Evolutionary conservation across 805 yeast species (phyloP).

Genomic region (Yueomyces sp.): DNA sequence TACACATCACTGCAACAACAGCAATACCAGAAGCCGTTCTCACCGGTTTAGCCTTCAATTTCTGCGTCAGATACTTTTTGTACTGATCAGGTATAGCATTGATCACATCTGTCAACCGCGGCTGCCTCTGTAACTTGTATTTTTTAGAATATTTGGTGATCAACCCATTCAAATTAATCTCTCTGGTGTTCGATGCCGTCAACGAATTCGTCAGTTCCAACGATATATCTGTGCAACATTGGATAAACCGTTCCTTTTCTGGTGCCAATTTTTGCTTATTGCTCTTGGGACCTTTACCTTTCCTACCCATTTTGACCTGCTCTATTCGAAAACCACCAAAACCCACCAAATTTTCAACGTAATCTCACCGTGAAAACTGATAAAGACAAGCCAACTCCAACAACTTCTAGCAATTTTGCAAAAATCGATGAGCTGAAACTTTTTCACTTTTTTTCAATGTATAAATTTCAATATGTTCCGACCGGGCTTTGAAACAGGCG

Average conservation of each 20-base stretch:
- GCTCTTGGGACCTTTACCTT: constrained; percentile 26
- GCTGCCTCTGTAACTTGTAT: constrained; percentile 83
- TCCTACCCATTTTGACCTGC: constrained; percentile 19
- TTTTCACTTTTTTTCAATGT: no score
- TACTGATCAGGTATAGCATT: constrained; percentile 93
- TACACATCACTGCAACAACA: constrained; percentile 98
- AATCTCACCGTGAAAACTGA: no score
- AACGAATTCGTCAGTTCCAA: constrained; percentile 71
- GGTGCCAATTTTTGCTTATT: constrained; percentile 63
- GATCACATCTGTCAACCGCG: constrained; percentile 88
- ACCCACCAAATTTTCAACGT: no score
- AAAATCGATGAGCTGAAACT: no score
- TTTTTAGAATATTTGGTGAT: constrained; percentile 78
- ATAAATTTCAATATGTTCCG: no score
- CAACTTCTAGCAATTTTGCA: no score
- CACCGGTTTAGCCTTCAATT: constrained; percentile 95
- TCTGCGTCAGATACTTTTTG: constrained; percentile 81
- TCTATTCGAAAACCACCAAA: no score
- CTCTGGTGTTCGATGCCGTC: constrained; percentile 34
- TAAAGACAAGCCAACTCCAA: no score
- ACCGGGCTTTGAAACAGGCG: no score
- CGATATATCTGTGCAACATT: constrained; percentile 87
- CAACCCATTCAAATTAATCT: constrained; percentile 77
- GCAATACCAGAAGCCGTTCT: constrained; percentile 98
- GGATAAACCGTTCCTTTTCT: constrained; percentile 84